Base-by-base conservation (phyloP, 2,329 filamentous ascomycete species). In the Leptographium galeiforme region DNA sequence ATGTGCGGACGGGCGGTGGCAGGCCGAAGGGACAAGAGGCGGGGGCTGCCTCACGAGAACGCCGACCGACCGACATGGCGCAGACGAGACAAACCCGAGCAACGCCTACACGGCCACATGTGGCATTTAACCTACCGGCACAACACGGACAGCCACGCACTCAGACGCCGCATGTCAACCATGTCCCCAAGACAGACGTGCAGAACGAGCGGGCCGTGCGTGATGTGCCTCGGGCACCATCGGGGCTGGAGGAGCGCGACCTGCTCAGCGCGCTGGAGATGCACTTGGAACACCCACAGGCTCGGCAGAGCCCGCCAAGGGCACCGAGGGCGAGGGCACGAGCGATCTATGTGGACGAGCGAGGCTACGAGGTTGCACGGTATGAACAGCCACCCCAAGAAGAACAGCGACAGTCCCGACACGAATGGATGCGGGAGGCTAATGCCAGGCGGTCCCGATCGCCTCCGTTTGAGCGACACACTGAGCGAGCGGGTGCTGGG, bases 381-480 rank as follows among this genome's bases (percentile, higher is more conserved):
- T n/a, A 25, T 4, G 43, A 47, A 13, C 52, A 25, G 5, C 40
- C 40, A 8, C 8, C 18, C 25, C 14, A 30, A 14, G 50, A 49
- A 40, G 2, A 38, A 6, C 45, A 40, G 8, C 36, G 39, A 30
- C 40, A 38, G 16, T 3, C 39, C 3, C 34, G 38, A 4, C 41
- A 50, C 19, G 6, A 25, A 34, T 8, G 13, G 18, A 8, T 13
- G 32, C 19, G 36, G 2, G 53, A 49, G 13, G 18, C 19, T 59
- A 55, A 60, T 60, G 62, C 62, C 50, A 59, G 60, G 14, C 64
- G 63, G 56, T 66, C 66, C 16, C 62, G 61, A 49, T 67, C 67
- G 41, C 64, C 67, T 51, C 58, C 62, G 53, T 67, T 65, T 59
- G 57, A 63, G 36, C 56, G 59, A 19, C 56, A 61, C 53, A 64